A percentile compares a stretch with the other conserved stretches of the same genome.
phyloP scores from a whole-genome alignment of 2,329 filamentous ascomycete genomes.

The Penicillium digitatum region DNA sequence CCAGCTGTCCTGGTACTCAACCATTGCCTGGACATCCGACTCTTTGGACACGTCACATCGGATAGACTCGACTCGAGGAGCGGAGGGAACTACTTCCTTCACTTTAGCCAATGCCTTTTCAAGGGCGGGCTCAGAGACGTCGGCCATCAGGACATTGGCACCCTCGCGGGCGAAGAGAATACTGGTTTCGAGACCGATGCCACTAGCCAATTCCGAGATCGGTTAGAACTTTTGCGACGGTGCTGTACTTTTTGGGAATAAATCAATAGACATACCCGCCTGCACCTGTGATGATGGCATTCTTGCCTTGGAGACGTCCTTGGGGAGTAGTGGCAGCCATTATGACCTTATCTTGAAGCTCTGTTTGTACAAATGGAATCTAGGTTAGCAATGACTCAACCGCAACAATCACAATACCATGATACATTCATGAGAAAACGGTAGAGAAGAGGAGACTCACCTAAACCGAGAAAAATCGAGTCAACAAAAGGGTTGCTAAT shows the following conservation, averaged over 20 bases:
- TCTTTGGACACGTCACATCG: constrained; percentile 77
- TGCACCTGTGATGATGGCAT: constrained; percentile 75
- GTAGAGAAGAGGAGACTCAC: neutral
- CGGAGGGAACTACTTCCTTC: constrained; percentile 62
- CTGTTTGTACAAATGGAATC: neutral
- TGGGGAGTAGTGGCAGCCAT: constrained; percentile 13
- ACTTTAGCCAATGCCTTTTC: constrained; percentile 73
- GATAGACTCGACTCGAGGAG: constrained; percentile 27
- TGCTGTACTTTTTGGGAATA: neutral
- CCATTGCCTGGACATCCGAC: constrained; percentile 66
- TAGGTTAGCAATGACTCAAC: constrained; percentile 3
- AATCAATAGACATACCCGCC: constrained; percentile 60
- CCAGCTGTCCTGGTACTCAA: constrained; percentile 74
- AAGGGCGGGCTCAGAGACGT: constrained; percentile 75
- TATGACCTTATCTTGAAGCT: constrained; percentile 1
- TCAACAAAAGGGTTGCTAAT: constrained; percentile 2
- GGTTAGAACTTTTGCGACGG: neutral
- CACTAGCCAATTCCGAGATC: constrained; percentile 45
- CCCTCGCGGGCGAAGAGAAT: constrained; percentile 89
- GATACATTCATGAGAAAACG: neutral
- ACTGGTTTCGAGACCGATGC: constrained; percentile 86
- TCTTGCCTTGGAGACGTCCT: constrained; percentile 56
- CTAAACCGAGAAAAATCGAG: constrained; percentile 1
- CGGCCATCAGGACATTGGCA: constrained; percentile 77
- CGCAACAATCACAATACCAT: neutral